Conservation (phyloP, 208 protist species). For the Leishmania braziliensis region DNA sequence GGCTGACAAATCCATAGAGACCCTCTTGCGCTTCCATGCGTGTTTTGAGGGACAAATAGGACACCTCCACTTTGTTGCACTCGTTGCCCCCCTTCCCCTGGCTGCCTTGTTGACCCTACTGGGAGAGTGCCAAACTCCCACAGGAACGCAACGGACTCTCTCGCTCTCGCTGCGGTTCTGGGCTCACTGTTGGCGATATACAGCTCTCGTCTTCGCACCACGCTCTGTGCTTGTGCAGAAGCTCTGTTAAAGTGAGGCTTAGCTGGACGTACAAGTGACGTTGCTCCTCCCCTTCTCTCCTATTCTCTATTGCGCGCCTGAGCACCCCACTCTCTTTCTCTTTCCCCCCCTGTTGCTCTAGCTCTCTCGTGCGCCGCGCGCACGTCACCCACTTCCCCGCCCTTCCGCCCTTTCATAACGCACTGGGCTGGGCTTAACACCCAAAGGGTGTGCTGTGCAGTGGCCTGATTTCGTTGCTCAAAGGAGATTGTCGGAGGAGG, state of each 20-base stretch:
- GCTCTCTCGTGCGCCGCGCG: background rate
- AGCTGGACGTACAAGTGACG: background rate
- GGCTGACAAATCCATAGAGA: background rate
- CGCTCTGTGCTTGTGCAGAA: background rate
- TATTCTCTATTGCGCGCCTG: background rate
- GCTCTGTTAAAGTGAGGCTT: background rate
- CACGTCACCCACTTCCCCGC: background rate
- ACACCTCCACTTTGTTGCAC: background rate
- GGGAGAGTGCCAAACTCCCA: background rate
- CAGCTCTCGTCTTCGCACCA: background rate
- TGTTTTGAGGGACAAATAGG: background rate
- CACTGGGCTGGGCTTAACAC: background rate
- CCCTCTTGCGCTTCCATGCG: background rate
- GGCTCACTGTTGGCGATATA: background rate
- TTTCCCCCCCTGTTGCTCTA: background rate
- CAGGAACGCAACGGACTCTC: background rate
- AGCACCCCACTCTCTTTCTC: background rate
- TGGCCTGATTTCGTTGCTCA: background rate
- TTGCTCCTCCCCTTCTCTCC: background rate
- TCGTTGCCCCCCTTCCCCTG: background rate
- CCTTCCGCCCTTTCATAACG: too few relatives aligned
- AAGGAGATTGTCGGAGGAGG: background rate
- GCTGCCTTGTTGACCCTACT: background rate
- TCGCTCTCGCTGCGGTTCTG: background rate
- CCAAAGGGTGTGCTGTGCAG: background rate